Evolutionary conservation across 306 rosid species (phyloP).

Genomic region (Prunus campanulata): DNA sequence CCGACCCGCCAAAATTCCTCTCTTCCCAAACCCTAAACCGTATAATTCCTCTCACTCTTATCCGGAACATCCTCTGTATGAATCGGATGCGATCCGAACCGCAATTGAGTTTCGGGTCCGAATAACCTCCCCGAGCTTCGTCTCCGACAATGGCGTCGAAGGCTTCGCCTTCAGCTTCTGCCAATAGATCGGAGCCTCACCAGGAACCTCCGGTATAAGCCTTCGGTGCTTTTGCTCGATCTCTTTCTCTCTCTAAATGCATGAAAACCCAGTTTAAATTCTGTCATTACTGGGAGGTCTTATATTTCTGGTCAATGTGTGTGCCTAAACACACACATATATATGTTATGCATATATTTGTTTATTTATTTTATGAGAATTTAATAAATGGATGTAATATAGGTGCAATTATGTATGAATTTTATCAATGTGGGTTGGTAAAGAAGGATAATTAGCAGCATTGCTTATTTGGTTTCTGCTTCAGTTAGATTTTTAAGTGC

Average conservation of each 20-base stretch:
- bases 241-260: background rate
- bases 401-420: background rate
- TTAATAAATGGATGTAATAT: background rate
- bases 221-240: background rate
- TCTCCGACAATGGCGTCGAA: slow-evolving; percentile 75
- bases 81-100: slow-evolving; percentile 57
- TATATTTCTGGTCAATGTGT: background rate
- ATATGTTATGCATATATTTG: background rate
- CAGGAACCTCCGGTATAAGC: slow-evolving; percentile 46
- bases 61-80: slow-evolving; percentile 43
- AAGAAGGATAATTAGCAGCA: slow-evolving; percentile 32
- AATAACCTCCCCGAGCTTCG: slow-evolving; percentile 35
- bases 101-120: slow-evolving; percentile 35
- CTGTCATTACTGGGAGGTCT: background rate
- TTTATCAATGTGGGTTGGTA: slow-evolving; percentile 19
- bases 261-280: background rate
- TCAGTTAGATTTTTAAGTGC: background rate
- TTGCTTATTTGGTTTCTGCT: slow-evolving; percentile 19
- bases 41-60: slow-evolving; percentile 6
- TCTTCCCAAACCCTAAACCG: slow-evolving; percentile 11
- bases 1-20: slow-evolving; percentile 55
- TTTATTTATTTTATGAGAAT: background rate
- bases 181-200: slow-evolving; percentile 49
- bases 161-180: slow-evolving; percentile 56
- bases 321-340: background rate